Evolutionary conservation across 208 protist species (phyloP), one percentile per base, ranked within the genome.

Genomic region (Blechomonas ayalai): DNA sequence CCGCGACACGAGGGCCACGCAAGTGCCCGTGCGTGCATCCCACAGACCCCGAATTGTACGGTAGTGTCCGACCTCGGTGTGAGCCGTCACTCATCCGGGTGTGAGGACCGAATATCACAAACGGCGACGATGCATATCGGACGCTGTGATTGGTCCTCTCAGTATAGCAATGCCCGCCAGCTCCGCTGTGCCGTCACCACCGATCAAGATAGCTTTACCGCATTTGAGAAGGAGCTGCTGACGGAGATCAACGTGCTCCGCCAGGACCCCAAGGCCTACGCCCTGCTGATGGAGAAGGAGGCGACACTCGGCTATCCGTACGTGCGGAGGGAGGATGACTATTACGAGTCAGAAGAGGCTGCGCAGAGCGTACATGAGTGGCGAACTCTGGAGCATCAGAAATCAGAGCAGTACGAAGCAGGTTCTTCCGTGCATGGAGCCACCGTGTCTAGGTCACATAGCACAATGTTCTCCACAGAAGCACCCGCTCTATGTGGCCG

Each of bases 241-340:
- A 38, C 39, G 13, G 84, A 92, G 61, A 52, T 92, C 26, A 92
- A 92, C 51, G 48, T 48, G 18, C 37, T 89, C 34, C 75, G 84
- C 0, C 24, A 61, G 5, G 67, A 78, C 20, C 84, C 84, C n/a
- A 55, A 52, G 0, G 63, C 31, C 2, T 92, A 87, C 54, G 64
- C 84, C 16, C 48, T 39, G 8, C 9, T 87, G 2, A 44, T 92
- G 4, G 67, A 82, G 59, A 25, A 31, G 10, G 67, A 87, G 47
- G 83, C 73, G 15, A 73, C 67, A 4, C 24, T 92, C 2, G 70
- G 70, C 16, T 78, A 65, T 15, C 83, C 83, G 9, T 92, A 69
- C 35, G 74, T 92, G 27, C 59, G 41, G 13, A 53, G 49, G 12
- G 74, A 73, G 16, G 75, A 82, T 18, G 24, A 51, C 28, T 79